Base-by-base conservation (phyloP, 768 basidiomycete species). In the Dictyophora rubrovolvata region DNA sequence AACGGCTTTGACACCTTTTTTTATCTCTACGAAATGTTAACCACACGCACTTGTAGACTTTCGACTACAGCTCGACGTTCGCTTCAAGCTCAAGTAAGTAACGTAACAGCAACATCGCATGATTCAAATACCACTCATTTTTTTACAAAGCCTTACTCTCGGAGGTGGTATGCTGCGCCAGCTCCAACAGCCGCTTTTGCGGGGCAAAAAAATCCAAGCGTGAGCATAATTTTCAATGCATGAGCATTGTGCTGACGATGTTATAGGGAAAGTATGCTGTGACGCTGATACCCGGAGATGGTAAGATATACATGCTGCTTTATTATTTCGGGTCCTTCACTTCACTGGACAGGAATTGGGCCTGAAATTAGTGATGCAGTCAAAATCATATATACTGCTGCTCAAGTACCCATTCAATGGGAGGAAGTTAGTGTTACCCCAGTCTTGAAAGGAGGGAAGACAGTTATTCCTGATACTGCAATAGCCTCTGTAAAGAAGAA, bases 341-440 rank as follows among this genome's bases (percentile, higher is more conserved):
- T 33, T 23, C 4, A 16, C 17, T 52, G 64, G 60, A 60, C 66
- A 94, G 94, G 95, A 71, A 99, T 99, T 77, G 96, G 96, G 49
- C 94, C 96, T 37, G 96, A 99, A 78, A 98, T 99, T 66, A 89
- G 92, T 74, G 81, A 96, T 79, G 87, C 93, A 63, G 85, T 99
- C 68, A 96, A 95, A 75, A 77, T 84, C 63, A 98, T 99, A 69
- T 98, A 95, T 73, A 74, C 77, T 37, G 87, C 89, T 63, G 95
- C 96, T 63, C 80, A 87, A 56, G 95, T 96, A 22, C 96, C 96
- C 49, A 96, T 99, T 67, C 81, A 92, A 74, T 99, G 96, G 96
- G 96, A 99, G 72, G 96, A 98, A 74, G 95, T 97, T 71, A 89
- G 87, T 69, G 96, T 99, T 52, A 87, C 91, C 7, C 96, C 96